Conservation (phyloP, 441 rosid species). For the Rhodomyrtus psidioides region DNA sequence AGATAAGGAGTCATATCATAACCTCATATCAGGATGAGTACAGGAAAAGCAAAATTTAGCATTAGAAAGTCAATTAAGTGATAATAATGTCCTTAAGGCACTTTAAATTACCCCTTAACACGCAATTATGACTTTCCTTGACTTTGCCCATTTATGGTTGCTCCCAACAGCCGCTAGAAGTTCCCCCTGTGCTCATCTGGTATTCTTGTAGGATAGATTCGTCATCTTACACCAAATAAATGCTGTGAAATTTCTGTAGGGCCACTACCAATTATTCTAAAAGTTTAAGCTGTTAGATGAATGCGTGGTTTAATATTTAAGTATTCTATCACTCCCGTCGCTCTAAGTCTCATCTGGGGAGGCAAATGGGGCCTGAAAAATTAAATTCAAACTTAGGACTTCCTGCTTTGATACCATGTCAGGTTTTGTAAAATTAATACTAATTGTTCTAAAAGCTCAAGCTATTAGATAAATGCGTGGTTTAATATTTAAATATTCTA, state of each 20-base stretch:
- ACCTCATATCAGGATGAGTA: conserved; percentile 7
- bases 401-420: too few species aligned
- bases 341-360: too few species aligned
- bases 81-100: conserved; percentile 17
- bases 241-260: background rate
- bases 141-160: background rate
- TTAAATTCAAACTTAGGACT: too few species aligned
- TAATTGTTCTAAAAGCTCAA: too few species aligned
- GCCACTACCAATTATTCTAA: too few species aligned
- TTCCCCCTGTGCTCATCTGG: conserved; percentile 1
- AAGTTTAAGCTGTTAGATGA: too few species aligned
- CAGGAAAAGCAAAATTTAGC: conserved; percentile 7
- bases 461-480: too few species aligned
- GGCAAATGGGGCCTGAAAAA: too few species aligned
- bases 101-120: conserved; percentile 10
- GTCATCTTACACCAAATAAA: background rate
- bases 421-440: too few species aligned
- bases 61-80: conserved; percentile 15
- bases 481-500: too few species aligned
- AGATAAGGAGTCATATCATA: background rate
- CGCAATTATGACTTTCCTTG: conserved; percentile 8
- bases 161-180: background rate
- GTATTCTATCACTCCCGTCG: too few species aligned
- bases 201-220: conserved; percentile 9
- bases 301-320: too few species aligned